Percentiles rank a stretch among this genome's conserved stretches.
Evolutionary conservation across 2,329 filamentous ascomycete species (phyloP).

Genomic region (Phialemoniopsis sp.): DNA sequence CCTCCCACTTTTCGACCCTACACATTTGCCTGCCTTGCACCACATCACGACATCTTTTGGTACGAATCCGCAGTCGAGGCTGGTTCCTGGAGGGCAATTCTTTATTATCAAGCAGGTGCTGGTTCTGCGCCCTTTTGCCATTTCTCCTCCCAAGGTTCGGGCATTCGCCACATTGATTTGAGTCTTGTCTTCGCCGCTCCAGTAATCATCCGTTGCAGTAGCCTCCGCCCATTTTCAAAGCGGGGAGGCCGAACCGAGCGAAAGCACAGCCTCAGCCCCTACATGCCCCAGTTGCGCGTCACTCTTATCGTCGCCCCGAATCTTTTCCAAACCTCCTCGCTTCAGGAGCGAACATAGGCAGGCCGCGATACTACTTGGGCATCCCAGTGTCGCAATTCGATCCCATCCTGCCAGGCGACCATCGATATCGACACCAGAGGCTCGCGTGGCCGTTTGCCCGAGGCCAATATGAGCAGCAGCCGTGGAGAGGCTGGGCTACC

Average conservation of each 20-base stretch:
- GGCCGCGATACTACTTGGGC: not conserved
- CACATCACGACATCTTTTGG: too few relatives aligned
- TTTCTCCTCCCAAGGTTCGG: not conserved
- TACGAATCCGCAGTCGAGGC: too few relatives aligned
- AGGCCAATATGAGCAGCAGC: slow-evolving; percentile 36
- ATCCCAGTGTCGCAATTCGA: not conserved
- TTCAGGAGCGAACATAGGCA: not conserved
- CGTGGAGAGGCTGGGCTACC: slow-evolving; percentile 59
- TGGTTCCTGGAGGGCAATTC: too few relatives aligned
- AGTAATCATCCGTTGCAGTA: too few relatives aligned
- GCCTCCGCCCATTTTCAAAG: slow-evolving; percentile 11
- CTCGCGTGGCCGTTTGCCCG: slow-evolving; percentile 3
- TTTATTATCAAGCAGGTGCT: too few relatives aligned
- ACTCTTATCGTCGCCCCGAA: not conserved
- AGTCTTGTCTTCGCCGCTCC: too few relatives aligned
- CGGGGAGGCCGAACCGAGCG: slow-evolving; percentile 14
- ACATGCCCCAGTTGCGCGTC: slow-evolving; percentile 6
- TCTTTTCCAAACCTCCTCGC: not conserved
- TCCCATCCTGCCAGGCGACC: slow-evolving; percentile 1
- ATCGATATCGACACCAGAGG: not conserved
- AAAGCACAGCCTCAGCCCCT: slow-evolving; percentile 12
- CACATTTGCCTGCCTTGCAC: too few relatives aligned
- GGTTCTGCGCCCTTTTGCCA: not conserved
- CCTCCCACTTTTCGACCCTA: too few relatives aligned
- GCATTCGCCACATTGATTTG: too few relatives aligned